Conservation (phyloP, 768 basidiomycete genomes). For the Macrolepiota dolichaula region DNA sequence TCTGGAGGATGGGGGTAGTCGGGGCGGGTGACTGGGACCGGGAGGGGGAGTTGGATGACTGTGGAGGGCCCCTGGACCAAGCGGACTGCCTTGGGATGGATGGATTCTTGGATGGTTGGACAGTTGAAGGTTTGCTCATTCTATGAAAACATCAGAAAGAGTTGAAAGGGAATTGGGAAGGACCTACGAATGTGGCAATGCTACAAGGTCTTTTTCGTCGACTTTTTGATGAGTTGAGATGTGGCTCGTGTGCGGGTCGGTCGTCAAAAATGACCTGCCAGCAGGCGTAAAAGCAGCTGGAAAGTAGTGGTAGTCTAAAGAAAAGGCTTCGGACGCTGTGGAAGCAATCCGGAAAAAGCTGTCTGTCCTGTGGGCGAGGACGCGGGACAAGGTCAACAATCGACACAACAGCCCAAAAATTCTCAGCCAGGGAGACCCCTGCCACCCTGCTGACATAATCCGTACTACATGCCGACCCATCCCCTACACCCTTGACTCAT, state of each 20-base stretch:
- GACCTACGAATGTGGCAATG: conserved; percentile 42
- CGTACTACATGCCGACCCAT: background rate
- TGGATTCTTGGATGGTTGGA: conserved; percentile 62
- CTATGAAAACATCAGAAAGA: conserved; percentile 33
- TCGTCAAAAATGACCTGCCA: conserved; percentile 90
- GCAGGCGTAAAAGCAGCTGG: conserved; percentile 75
- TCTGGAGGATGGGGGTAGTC: conserved; percentile 43
- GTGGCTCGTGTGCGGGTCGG: conserved; percentile 65
- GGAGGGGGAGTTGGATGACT: conserved; percentile 54
- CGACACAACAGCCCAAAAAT: conserved; percentile 10
- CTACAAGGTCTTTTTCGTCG: conserved; percentile 19
- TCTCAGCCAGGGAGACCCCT: conserved; percentile 6
- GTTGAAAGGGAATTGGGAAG: conserved; percentile 12
- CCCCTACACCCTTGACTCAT: background rate
- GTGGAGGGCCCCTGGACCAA: conserved; percentile 89
- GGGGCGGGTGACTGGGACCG: conserved; percentile 80
- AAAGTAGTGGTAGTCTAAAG: conserved; percentile 42
- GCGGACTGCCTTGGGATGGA: conserved; percentile 80
- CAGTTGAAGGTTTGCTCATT: conserved; percentile 92
- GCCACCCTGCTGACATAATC: conserved; percentile 6
- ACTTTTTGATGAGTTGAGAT: conserved; percentile 47
- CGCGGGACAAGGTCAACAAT: conserved; percentile 36
- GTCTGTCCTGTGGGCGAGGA: conserved; percentile 38
- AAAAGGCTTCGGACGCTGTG: conserved; percentile 39
- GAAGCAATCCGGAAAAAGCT: conserved; percentile 40